Base-by-base conservation (phyloP, 371 early-diverging fungal genomes). In the Mortierella sp. region DNA sequence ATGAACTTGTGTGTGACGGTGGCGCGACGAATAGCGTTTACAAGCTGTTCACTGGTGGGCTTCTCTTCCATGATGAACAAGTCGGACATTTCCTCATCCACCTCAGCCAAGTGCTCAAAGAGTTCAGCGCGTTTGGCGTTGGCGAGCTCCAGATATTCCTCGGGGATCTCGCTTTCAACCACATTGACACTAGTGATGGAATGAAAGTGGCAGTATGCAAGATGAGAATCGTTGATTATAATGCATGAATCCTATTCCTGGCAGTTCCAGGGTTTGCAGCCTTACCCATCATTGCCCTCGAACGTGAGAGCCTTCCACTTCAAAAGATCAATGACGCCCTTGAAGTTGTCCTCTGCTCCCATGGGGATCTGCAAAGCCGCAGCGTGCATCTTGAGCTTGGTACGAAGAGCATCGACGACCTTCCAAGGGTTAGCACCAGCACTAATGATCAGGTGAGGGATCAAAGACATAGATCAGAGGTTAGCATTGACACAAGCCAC, bases 311-410 rank as follows among this genome's bases (percentile, higher is more conserved):
- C 97, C 79, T 90, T 90, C 92, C 91, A 90, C 29, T 85, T 79
- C 40, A 97, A 83, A 54, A 98, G 72, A 81, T 98, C 98, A 13
- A 98, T 93, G n/a, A 98, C 95, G 54, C 98, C 99, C 60, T 83
- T 77, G 67, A 96, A 94, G 50, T 90, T 87, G 58, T 90, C 91
- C 74, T 98, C 98, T 34, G 89, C 83, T 43, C 96, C 97, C 68
- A 98, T 98, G 17, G 98, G 98, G 47, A 97, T 88, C 80, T 97
- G 97, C 50, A 97, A 78, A 29, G 95, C 92, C n/a, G 96, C 96
- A 45, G 95, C 96, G 54, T 88, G 87, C 63, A 96, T 82, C 76
- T 90, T 92, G 60, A 98, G 88, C 80, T 97, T 98, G 60, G 82
- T 81, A 43, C 94, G 87, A 60, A 98, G 82, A 85, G 96, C 95